A percentile compares a stretch with the other conserved stretches of the same genome.
Conservation (phyloP, 169 alveolate species). For the Hepatocystis sp. region DNA sequence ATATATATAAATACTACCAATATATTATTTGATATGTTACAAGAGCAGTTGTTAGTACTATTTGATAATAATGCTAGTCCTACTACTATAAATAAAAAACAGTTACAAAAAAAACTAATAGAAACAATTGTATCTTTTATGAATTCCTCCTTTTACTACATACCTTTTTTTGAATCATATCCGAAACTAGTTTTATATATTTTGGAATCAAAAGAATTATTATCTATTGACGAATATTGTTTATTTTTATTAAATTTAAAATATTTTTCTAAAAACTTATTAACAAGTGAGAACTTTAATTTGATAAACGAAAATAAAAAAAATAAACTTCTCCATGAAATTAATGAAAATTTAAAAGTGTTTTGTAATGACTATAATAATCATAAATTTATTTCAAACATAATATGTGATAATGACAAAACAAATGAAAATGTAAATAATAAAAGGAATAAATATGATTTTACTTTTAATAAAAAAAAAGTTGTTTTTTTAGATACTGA, state of each 20-base stretch:
- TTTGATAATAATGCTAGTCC: no score
- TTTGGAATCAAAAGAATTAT: conserved; percentile 8
- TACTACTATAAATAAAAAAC: no score
- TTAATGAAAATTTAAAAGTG: not conserved
- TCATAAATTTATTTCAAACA: not conserved
- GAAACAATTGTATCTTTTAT: conserved; percentile 15
- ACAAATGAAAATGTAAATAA: not conserved
- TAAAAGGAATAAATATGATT: conserved; percentile 4
- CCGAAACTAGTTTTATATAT: conserved; percentile 16
- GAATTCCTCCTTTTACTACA: conserved; percentile 34
- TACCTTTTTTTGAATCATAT: conserved; percentile 20
- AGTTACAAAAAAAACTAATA: conserved; percentile 14
- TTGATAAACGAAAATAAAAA: not conserved
- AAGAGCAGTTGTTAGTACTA: no score
- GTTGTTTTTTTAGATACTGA: conserved; percentile 48
- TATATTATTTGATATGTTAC: conserved; percentile 10
- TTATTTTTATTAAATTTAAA: conserved; percentile 26
- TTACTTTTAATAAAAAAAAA: conserved; percentile 34
- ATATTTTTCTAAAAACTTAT: not conserved
- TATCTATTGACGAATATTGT: conserved; percentile 10
- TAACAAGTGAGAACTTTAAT: not conserved
- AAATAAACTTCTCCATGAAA: not conserved
- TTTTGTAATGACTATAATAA: conserved; percentile 1
- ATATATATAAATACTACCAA: conserved; percentile 18
- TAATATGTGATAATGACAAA: not conserved